Conservation (phyloP, 495 filamentous ascomycete species). For the Collariella sp. region DNA sequence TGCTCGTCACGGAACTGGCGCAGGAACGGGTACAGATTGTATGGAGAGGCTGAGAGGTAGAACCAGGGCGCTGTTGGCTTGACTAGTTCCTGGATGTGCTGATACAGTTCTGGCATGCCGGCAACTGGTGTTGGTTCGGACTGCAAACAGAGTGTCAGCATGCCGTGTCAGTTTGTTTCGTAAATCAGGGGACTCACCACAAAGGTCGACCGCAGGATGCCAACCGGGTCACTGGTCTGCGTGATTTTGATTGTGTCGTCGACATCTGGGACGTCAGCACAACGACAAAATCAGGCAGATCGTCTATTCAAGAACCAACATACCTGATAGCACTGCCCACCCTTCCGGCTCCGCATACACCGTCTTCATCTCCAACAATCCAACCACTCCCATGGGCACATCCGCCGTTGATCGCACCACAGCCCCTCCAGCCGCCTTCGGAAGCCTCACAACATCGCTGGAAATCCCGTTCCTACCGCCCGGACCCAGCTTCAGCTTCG, state of each 20-base stretch:
- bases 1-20: conserved; percentile 56
- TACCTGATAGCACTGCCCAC: conserved; percentile 77
- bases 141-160: conserved; percentile 3
- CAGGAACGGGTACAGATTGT: conserved; percentile 91
- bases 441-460: conserved; percentile 45
- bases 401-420: conserved; percentile 39
- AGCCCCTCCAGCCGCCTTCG: conserved; percentile 30
- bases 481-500: conserved; percentile 55
- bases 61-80: conserved; percentile 66
- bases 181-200: conserved; percentile 37
- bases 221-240: conserved; percentile 64
- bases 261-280: conserved; percentile 51
- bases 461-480: conserved; percentile 62
- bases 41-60: conserved; percentile 90
- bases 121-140: conserved; percentile 54
- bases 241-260: conserved; percentile 96
- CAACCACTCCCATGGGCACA: conserved; percentile 39
- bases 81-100: conserved; percentile 45
- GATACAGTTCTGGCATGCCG: conserved; percentile 82
- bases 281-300: background rate
- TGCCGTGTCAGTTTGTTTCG: background rate
- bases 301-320: background rate
- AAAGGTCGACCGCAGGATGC: conserved; percentile 78
- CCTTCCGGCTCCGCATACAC: conserved; percentile 67
- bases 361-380: conserved; percentile 52